Conservation (phyloP, 73 alveolate species). For the Paramecium tetraurelia region DNA sequence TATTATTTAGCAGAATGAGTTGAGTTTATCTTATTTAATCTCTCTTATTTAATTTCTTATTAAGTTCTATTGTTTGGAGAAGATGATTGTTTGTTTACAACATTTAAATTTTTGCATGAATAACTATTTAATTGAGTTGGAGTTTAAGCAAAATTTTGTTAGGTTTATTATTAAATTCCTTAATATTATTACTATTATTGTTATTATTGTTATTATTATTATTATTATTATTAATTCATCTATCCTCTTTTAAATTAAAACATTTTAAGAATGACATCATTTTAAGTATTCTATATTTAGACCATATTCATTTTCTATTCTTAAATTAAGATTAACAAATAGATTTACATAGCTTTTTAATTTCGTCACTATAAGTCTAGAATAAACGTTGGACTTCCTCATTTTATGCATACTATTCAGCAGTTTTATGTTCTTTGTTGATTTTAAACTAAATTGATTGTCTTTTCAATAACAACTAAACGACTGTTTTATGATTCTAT, state of each 20-base stretch:
- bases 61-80: background rate
- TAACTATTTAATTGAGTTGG: constrained; percentile 1
- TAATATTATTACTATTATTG: too few species aligned
- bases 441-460: background rate
- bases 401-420: background rate
- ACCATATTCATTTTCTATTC: background rate
- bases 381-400: background rate
- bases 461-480: constrained; percentile 4
- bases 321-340: background rate
- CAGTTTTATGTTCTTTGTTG: background rate
- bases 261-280: constrained; percentile 22
- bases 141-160: background rate
- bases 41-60: background rate
- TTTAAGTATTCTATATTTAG: background rate
- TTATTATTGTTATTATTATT: background rate
- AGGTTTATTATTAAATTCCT: background rate
- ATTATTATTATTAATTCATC: background rate
- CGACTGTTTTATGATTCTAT: background rate
- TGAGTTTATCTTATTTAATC: constrained; percentile 3
- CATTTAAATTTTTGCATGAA: background rate
- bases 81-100: background rate
- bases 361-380: background rate
- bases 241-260: background rate
- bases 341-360: background rate
- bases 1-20: background rate